phyloP scores from a whole-genome alignment of 768 basidiomycete genomes.

The Suillus hirtellus region DNA sequence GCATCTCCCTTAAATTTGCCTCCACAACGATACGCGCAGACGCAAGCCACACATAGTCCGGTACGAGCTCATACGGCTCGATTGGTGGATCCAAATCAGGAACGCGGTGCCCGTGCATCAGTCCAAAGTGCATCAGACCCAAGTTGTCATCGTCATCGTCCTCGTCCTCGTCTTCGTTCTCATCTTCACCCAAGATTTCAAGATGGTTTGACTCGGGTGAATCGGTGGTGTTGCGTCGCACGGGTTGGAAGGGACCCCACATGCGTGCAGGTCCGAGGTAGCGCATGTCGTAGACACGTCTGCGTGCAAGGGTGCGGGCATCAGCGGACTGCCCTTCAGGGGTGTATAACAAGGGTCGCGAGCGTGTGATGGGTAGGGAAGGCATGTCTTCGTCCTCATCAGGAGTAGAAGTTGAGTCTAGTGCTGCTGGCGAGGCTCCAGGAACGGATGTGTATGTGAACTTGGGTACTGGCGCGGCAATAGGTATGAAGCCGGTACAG shows the following conservation, averaged over 20 bases:
- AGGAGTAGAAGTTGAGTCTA: background rate
- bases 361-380: background rate
- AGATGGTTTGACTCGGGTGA: background rate
- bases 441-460: background rate
- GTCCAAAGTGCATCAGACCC: constrained; percentile 4
- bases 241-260: constrained; percentile 30
- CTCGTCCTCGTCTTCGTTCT: constrained; percentile 24
- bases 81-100: constrained; percentile 20
- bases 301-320: constrained; percentile 28
- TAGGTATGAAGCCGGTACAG: constrained; percentile 43
- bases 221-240: constrained; percentile 10
- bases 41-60: constrained; percentile 54
- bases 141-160: constrained; percentile 14
- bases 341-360: background rate
- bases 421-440: background rate
- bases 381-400: background rate
- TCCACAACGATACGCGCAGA: constrained; percentile 53
- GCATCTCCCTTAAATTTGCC: constrained; percentile 45
- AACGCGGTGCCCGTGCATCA: constrained; percentile 14
- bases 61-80: constrained; percentile 34
- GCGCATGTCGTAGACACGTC: constrained; percentile 34
- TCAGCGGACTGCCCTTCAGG: constrained; percentile 21
- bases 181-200: constrained; percentile 17
- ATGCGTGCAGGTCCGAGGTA: constrained; percentile 29
- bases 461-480: constrained; percentile 11